Evolutionary conservation across 257 asterid species (phyloP), one percentile per base, ranked within the genome.

Genomic region (Perilla frutescens): DNA sequence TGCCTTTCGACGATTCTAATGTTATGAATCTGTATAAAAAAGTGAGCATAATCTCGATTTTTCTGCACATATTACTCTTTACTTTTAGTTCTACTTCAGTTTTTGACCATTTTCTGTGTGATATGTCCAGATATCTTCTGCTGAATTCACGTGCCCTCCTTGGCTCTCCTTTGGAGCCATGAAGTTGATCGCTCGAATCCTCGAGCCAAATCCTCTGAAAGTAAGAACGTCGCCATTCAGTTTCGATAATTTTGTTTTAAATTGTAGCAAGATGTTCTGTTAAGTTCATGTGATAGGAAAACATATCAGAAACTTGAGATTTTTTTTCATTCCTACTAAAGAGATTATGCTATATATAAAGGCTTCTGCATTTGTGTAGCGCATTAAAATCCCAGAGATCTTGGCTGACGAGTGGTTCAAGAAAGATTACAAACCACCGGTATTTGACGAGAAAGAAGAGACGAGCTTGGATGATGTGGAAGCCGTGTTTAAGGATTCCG

Each of bases 81-180:
- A 9, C 40, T 44, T 41, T 72, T 61, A 43, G 55, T 3, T 63
- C 71, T 43, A 40, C 70, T 45, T 61, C 40, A 15, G 62, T 70
- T 81, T 79, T 81, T 79, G 73, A 77, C 54, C 29, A 7, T 48
- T 45, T 77, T 60, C 48, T 29, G 44, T 76, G 50, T 68, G 48
- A 61, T 1, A 12, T 73, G 3, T 48, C 57, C 85, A 94, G 99
- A 91, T 94, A 72, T 90, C 93, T 69, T 70, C 84, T 32, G 97
- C 97, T 68, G 97, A 90, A 74, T 94, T 88, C 78, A 85, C 96
- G 51, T 91, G 90, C 84, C 99, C 99, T n/a, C 92, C 97, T 73
- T 94, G 99, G 99, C 83, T 94, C 74, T 86, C 99, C 44, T 90
- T 94, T 68, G 87, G 88, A 48, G 97, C 93, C 66, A 84, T 84